Conservation (phyloP, 768 basidiomycete species). For the Boletus coccyginus region DNA sequence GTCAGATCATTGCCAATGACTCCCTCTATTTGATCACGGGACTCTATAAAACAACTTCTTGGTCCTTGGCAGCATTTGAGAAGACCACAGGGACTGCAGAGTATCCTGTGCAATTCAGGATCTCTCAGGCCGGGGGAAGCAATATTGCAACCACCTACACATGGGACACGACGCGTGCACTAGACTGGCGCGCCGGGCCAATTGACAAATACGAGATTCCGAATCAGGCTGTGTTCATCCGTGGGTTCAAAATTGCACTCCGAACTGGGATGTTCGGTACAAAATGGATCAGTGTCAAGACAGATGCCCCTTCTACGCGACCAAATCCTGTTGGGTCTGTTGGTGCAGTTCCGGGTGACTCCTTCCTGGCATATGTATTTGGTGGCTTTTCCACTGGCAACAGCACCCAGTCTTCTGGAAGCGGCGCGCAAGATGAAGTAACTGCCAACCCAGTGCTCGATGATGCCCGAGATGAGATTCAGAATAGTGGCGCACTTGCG, state of each 20-base stretch:
- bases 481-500: not conserved
- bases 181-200: too few species aligned
- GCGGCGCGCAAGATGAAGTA: not conserved
- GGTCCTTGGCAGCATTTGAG: too few species aligned
- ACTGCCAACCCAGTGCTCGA: not conserved
- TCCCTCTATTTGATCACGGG: too few species aligned
- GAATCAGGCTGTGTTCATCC: constrained; percentile 24
- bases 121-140: too few species aligned
- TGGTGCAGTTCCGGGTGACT: not conserved
- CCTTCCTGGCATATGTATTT: not conserved
- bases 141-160: too few species aligned
- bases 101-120: too few species aligned
- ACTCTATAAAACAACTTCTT: too few species aligned
- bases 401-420: not conserved
- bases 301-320: not conserved
- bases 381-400: not conserved
- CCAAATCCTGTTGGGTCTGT: not conserved
- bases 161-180: too few species aligned
- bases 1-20: too few species aligned
- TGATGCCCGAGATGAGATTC: not conserved
- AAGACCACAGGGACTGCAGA: too few species aligned
- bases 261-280: not conserved
- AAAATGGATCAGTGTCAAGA: constrained; percentile 1
- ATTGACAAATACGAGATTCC: not conserved
- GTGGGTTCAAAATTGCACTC: constrained; percentile 17